phyloP scores from a whole-genome alignment of 441 rosid species.

The Erodium moschatum region DNA sequence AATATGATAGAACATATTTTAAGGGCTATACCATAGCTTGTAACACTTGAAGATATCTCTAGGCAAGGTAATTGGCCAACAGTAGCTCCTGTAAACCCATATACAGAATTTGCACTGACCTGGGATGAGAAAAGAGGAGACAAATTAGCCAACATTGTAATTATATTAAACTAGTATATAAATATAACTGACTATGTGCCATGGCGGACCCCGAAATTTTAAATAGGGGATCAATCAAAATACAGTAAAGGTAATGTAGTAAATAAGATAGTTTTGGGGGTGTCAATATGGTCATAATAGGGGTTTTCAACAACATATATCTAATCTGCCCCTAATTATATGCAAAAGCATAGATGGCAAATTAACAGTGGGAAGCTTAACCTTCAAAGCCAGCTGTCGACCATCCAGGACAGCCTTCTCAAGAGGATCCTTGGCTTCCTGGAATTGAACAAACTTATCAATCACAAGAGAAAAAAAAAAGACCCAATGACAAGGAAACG shows the following conservation, averaged over 20 bases:
- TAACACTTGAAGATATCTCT: constrained; percentile 96
- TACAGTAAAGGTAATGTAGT: neutral
- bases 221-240: too few relatives aligned
- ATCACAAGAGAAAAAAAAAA: constrained; percentile 10
- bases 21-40: constrained; percentile 75
- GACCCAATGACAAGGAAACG: constrained; percentile 11
- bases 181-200: neutral
- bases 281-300: neutral
- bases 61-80: constrained; percentile 87
- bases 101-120: constrained; percentile 97
- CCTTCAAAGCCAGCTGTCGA: constrained; percentile 93
- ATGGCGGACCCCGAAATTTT: too few relatives aligned
- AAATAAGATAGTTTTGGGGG: neutral
- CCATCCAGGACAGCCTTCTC: constrained; percentile 98
- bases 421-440: constrained; percentile 97
- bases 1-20: neutral
- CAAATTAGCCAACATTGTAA: neutral
- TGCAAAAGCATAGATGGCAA: constrained; percentile 7
- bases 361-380: constrained; percentile 22
- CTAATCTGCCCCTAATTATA: neutral
- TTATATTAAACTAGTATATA: neutral
- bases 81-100: constrained; percentile 98
- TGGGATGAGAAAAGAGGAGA: constrained; percentile 25
- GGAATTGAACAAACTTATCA: constrained; percentile 24
- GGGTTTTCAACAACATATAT: too few relatives aligned